Conservation (phyloP, 2,329 filamentous ascomycete genomes). For the Fusarium scirpi region DNA sequence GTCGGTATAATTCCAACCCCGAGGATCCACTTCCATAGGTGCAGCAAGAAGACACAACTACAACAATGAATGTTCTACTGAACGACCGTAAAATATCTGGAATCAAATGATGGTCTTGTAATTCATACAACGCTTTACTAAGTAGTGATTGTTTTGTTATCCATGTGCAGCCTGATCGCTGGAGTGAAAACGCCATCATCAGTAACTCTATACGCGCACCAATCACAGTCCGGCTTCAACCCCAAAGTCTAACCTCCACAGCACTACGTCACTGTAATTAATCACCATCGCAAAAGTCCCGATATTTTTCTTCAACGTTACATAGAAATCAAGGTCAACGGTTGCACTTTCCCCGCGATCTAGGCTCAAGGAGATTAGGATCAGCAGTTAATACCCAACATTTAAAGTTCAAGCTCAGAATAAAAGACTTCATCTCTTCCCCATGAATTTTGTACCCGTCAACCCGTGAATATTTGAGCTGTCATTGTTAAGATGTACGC, state of each 20-base stretch:
- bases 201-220: background rate
- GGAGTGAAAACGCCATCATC: background rate
- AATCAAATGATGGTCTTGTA: no score
- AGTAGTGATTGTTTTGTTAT: no score
- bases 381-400: background rate
- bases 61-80: no score
- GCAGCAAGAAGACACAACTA: background rate
- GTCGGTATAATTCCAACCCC: conserved; percentile 4
- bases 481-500: background rate
- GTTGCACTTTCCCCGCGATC: conserved; percentile 9
- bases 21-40: background rate
- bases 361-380: conserved; percentile 4
- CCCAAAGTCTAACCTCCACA: background rate
- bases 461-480: background rate
- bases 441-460: background rate
- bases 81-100: no score
- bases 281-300: conserved; percentile 5
- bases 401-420: background rate
- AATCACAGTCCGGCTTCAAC: background rate
- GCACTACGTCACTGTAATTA: conserved; percentile 21
- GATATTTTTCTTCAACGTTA: conserved; percentile 21
- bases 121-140: no score
- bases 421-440: background rate
- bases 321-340: conserved; percentile 9
- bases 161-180: background rate